Base-by-base conservation (phyloP, 768 basidiomycete genomes). In the Boletus eberwhitei region DNA sequence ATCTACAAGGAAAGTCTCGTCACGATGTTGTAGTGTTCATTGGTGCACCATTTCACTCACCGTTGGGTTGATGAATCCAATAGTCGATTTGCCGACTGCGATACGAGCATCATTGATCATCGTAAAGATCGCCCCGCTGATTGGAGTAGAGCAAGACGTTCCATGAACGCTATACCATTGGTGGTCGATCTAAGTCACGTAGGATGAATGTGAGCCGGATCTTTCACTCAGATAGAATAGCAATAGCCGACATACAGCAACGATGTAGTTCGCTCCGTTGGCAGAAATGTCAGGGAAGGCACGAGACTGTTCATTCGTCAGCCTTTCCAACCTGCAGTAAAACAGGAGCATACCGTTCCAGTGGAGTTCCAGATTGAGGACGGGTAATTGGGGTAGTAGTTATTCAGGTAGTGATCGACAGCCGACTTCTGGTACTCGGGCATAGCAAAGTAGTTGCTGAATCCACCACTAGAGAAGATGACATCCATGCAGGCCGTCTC, bases 51-150 rank as follows among this genome's bases (percentile, higher is more conserved):
- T 22, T 17, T 68, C 68, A 53, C 79, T 77, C 13, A 77, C 74
- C 24, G 70, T 63, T 29, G 77, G 77, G 60, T 80, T 79, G 53
- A 79, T 75, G 63, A 79, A 70, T n/a, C 72, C 70, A 4, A 76
- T 64, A 1, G 73, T 62, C 11, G 48, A 54, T 53, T 76, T 75
- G 24, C 68, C 64, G 9, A 31, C 50, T 5, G 61, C 65, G 24
- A 76, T 34, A 13, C 73, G 66, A 17, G 69, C 75, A 48, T 73
- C 74, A 57, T 75, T 76, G 52, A 73, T 57, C 57, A 74, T 60
- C 2, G 72, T 71, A 22, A 75, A 54, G 42, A 75, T 66, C 1
- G 70, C 64, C 0, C 61, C 71, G 19, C 68, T 58, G 17, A 64
- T 63, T 1, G 73, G 75, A 13, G 73, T 48, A 1, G 69, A 66